Evolutionary conservation across 345 rosid species (phyloP).

Genomic region (Linum tenue): DNA sequence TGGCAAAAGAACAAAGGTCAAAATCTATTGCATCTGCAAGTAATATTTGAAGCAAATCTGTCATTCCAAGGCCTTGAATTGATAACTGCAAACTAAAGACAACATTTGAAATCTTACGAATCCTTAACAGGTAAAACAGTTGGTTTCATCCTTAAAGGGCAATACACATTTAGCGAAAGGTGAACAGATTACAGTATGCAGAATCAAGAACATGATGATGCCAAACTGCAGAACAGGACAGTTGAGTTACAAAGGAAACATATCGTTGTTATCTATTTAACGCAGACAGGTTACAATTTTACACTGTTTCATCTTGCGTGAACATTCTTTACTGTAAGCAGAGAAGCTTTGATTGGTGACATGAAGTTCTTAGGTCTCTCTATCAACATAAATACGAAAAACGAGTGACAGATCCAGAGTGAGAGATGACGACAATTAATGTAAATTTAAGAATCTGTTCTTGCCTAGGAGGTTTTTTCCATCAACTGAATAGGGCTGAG

Average conservation of each 20-base stretch:
- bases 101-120: neutral
- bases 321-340: neutral
- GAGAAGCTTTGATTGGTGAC: neutral
- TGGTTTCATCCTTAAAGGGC: too few relatives aligned
- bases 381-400: too few relatives aligned
- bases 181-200: too few relatives aligned
- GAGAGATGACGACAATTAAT: neutral
- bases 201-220: too few relatives aligned
- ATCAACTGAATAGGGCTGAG: conserved; percentile 71
- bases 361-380: too few relatives aligned
- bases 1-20: neutral
- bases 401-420: too few relatives aligned
- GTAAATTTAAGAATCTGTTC: neutral
- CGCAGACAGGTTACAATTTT: neutral
- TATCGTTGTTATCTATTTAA: neutral
- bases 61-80: neutral
- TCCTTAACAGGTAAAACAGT: neutral
- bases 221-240: neutral
- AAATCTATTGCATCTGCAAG: neutral
- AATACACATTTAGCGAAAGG: too few relatives aligned
- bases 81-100: neutral
- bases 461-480: conserved; percentile 53
- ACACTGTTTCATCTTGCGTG: neutral
- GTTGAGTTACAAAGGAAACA: neutral
- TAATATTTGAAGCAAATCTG: neutral